These are phyloP conservation scores for Monilinia vaccinii-corymbosi DNA, from an alignment of 2,329 filamentous ascomycete genomes.

Conservation along the genomic window DNA sequence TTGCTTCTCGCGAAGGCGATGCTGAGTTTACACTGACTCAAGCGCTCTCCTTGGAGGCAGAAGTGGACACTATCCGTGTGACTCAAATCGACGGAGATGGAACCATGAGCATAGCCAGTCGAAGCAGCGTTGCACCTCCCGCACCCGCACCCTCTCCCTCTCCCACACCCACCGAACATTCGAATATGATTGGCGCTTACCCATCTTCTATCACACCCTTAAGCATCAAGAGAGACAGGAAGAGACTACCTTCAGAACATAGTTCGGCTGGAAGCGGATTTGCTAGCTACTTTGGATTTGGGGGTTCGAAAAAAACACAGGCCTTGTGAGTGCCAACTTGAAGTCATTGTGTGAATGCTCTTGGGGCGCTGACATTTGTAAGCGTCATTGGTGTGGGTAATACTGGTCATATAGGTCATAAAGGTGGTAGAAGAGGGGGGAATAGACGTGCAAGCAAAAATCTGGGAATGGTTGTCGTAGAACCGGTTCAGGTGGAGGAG, in stretches of 20 bases:
- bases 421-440: background rate
- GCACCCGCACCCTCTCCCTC: background rate
- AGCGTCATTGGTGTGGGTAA: background rate
- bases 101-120: background rate
- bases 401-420: background rate
- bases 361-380: background rate
- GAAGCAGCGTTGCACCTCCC: background rate
- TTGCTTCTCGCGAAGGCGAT: background rate
- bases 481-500: background rate
- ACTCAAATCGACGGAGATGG: background rate
- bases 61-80: background rate
- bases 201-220: background rate
- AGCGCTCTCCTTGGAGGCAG: background rate
- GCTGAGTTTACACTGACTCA: background rate
- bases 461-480: background rate
- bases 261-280: background rate
- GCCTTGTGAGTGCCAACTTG: background rate
- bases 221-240: background rate
- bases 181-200: background rate
- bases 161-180: background rate
- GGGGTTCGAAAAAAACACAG: background rate
- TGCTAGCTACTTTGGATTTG: constrained; percentile 8
- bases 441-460: background rate
- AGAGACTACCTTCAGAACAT: background rate
- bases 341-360: background rate